Evolutionary conservation across 371 early-diverging fungal species (phyloP).

Genomic region (Syncephalastrum contaminatum): DNA sequence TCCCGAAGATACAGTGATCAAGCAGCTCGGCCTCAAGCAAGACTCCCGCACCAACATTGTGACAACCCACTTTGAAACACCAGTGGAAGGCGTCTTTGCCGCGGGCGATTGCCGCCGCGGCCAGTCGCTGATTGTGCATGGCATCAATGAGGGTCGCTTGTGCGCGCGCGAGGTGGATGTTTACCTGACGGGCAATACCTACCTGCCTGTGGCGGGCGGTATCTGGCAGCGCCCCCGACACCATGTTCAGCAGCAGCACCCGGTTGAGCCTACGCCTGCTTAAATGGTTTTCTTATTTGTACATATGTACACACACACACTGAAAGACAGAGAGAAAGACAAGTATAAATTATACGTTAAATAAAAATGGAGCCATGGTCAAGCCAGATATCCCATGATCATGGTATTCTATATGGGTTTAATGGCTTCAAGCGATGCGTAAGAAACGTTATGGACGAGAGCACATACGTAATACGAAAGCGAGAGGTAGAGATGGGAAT

Average conservation of each 20-base stretch:
- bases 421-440: too few species aligned
- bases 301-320: too few species aligned
- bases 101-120: conserved; percentile 97
- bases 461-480: too few species aligned
- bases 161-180: conserved; percentile 93
- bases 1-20: conserved; percentile 83
- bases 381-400: too few species aligned
- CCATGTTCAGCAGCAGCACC: too few species aligned
- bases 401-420: too few species aligned
- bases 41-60: conserved; percentile 72
- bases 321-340: too few species aligned
- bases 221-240: conserved; percentile 47
- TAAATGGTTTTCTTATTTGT: conserved; percentile 2
- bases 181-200: conserved; percentile 72
- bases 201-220: conserved; percentile 69
- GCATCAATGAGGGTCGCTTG: conserved; percentile 95
- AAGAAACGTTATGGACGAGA: too few species aligned
- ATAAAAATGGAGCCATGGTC: too few species aligned
- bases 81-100: conserved; percentile 85
- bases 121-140: conserved; percentile 95
- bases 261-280: conserved; percentile 7
- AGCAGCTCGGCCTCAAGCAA: conserved; percentile 76
- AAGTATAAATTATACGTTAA: too few species aligned
- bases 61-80: conserved; percentile 48
- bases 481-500: too few species aligned